phyloP scores from a whole-genome alignment of 371 early-diverging fungal species.

The Haplosporangium sp. region DNA sequence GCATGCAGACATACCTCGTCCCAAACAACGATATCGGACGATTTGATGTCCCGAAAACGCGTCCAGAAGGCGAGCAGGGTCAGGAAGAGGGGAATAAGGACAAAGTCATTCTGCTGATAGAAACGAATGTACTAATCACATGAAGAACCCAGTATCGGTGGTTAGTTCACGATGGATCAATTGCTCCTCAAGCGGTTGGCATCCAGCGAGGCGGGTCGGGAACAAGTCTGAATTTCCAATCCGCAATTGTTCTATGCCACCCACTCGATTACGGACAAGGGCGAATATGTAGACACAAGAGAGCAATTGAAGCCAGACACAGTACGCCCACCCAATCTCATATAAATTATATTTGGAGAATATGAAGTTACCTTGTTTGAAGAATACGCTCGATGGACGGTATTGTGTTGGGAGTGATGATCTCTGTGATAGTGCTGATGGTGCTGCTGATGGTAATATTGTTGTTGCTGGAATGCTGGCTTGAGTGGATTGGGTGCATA shows the following conservation, averaged over 20 bases:
- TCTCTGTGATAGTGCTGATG: conserved; percentile 17
- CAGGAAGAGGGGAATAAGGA: conserved; percentile 65
- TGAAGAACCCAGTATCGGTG: background rate
- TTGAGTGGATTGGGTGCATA: conserved; percentile 48
- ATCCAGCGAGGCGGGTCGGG: no score
- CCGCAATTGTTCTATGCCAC: no score
- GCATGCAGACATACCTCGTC: conserved; percentile 64
- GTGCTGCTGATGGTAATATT: conserved; percentile 6
- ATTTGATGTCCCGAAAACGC: conserved; percentile 83
- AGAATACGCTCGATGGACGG: conserved; percentile 26
- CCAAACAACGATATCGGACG: conserved; percentile 85
- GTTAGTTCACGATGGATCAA: no score
- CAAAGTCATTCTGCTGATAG: conserved; percentile 62
- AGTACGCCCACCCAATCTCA: no score
- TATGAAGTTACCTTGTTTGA: conserved; percentile 41
- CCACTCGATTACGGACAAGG: no score
- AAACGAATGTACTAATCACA: conserved; percentile 54
- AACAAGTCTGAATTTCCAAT: no score
- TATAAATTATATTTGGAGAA: no score
- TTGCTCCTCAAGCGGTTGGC: no score
- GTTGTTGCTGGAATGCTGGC: conserved; percentile 42
- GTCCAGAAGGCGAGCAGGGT: conserved; percentile 80
- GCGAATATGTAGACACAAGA: no score
- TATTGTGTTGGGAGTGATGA: conserved; percentile 16
- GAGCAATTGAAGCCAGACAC: no score